Evolutionary conservation across 257 asterid species (phyloP).

Genomic region (Oldenlandia corymbosa): DNA sequence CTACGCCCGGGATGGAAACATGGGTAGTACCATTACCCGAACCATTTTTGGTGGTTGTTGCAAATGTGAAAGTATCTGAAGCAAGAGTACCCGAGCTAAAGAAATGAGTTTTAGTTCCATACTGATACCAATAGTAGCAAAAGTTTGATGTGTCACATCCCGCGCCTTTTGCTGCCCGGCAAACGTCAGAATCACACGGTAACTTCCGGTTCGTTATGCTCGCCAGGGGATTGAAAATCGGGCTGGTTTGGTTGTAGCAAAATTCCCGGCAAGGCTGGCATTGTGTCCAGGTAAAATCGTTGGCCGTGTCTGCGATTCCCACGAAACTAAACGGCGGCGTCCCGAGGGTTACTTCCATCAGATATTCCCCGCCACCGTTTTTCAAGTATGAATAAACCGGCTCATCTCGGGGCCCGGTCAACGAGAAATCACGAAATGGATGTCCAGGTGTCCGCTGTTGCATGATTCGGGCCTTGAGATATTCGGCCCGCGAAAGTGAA

Average conservation of each 20-base stretch:
- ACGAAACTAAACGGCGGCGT: conserved; percentile 40
- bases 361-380: conserved; percentile 32
- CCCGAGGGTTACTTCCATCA: conserved; percentile 43
- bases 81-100: conserved; percentile 41
- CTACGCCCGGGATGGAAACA: conserved; percentile 24
- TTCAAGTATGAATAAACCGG: conserved; percentile 11
- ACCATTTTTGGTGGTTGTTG: conserved; percentile 12
- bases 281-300: conserved; percentile 60
- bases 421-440: too few relatives aligned
- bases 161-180: conserved; percentile 8
- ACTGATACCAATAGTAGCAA: conserved; percentile 30
- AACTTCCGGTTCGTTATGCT: conserved; percentile 21
- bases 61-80: conserved; percentile 38
- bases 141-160: conserved; percentile 12
- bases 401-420: not conserved
- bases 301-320: conserved; percentile 56
- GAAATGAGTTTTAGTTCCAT: conserved; percentile 34
- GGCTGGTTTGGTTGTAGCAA: conserved; percentile 45
- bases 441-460: too few relatives aligned
- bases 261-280: conserved; percentile 40
- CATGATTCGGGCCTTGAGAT: not conserved
- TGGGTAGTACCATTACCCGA: too few relatives aligned
- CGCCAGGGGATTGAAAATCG: conserved; percentile 35
- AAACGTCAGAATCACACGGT: conserved; percentile 25
- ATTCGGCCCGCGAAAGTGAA: conserved; percentile 34